phyloP scores from a whole-genome alignment of 768 basidiomycete genomes.

The Solioccasus polychromus region DNA sequence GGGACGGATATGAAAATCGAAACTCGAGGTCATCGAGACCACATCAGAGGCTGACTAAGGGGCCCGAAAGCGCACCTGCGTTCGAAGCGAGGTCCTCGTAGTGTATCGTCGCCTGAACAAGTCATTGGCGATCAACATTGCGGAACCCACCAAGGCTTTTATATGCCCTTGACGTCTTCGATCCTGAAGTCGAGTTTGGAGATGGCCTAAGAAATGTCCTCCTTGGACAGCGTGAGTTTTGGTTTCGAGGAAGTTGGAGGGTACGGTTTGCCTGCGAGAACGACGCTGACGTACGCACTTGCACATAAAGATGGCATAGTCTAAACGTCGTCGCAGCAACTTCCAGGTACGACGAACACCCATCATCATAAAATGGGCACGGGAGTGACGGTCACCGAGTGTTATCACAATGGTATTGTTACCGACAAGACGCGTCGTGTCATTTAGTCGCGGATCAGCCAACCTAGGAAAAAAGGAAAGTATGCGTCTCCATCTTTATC shows the following conservation, averaged over 20 bases:
- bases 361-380: slow-evolving; percentile 15
- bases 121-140: no score
- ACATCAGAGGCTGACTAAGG: slow-evolving; percentile 60
- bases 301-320: slow-evolving; percentile 82
- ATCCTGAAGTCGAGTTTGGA: slow-evolving; percentile 84
- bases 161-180: slow-evolving; percentile 94
- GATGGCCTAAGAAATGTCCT: slow-evolving; percentile 87
- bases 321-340: slow-evolving; percentile 32
- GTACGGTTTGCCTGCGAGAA: slow-evolving; percentile 81
- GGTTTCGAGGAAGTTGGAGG: slow-evolving; percentile 38
- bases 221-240: slow-evolving; percentile 43
- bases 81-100: slow-evolving; percentile 83
- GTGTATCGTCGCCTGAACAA: slow-evolving; percentile 80
- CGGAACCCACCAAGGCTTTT: slow-evolving; percentile 68
- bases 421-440: no score
- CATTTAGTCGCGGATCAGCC: no score
- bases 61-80: slow-evolving; percentile 66
- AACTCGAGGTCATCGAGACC: slow-evolving; percentile 72
- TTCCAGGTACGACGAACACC: slow-evolving; percentile 12
- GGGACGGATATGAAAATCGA: slow-evolving; percentile 70
- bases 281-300: slow-evolving; percentile 87
- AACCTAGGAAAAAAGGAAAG: no score
- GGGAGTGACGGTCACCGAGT: no score
- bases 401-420: no score
- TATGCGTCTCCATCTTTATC: no score